These are phyloP conservation scores for Gliomastix tumulicola DNA, from an alignment of 2,329 filamentous ascomycete genomes.

Conservation along the genomic window DNA sequence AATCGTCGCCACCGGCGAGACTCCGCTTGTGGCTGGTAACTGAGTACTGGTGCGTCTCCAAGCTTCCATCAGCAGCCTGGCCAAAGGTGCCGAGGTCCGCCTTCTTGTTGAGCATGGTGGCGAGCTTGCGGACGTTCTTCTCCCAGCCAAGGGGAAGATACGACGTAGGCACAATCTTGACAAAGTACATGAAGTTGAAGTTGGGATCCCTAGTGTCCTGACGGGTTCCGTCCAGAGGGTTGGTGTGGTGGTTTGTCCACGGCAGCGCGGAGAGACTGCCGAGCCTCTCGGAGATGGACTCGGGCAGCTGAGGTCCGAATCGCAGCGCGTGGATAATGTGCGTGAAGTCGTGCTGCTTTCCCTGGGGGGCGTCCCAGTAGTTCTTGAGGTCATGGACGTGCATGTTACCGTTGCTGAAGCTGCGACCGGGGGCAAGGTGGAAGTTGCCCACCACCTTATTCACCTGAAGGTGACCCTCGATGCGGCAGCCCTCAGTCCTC, in stretches of 20 bases:
- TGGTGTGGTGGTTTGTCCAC: slow-evolving; percentile 87
- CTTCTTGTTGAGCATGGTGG: slow-evolving; percentile 35
- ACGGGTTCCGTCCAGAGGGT: slow-evolving; percentile 76
- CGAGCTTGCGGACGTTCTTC: slow-evolving; percentile 34
- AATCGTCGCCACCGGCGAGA: slow-evolving; percentile 74
- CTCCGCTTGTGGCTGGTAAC: slow-evolving; percentile 95
- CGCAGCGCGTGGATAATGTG: slow-evolving; percentile 84
- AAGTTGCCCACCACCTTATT: slow-evolving; percentile 99
- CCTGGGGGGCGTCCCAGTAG: slow-evolving; percentile 71
- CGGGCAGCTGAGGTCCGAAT: slow-evolving; percentile 87
- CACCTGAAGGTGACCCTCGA: slow-evolving; percentile 85
- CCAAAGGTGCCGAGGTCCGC: slow-evolving; percentile 64
- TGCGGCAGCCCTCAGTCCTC: slow-evolving; percentile 85
- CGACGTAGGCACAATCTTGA: slow-evolving; percentile 95
- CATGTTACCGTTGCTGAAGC: slow-evolving; percentile 93
- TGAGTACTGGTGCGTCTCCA: slow-evolving; percentile 97
- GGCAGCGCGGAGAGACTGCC: slow-evolving; percentile 37
- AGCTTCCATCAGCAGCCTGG: slow-evolving; percentile 62
- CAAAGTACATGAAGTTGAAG: slow-evolving; percentile 98
- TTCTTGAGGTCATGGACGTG: slow-evolving; percentile 97
- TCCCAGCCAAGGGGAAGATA: slow-evolving; percentile 92
- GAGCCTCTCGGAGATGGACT: slow-evolving; percentile 57
- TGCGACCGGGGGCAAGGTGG: slow-evolving; percentile 92
- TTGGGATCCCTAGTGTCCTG: slow-evolving; percentile 76
- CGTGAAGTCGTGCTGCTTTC: slow-evolving; percentile 74